Base-by-base conservation (phyloP, 139 green algal species). In the Chlorella sp. region DNA sequence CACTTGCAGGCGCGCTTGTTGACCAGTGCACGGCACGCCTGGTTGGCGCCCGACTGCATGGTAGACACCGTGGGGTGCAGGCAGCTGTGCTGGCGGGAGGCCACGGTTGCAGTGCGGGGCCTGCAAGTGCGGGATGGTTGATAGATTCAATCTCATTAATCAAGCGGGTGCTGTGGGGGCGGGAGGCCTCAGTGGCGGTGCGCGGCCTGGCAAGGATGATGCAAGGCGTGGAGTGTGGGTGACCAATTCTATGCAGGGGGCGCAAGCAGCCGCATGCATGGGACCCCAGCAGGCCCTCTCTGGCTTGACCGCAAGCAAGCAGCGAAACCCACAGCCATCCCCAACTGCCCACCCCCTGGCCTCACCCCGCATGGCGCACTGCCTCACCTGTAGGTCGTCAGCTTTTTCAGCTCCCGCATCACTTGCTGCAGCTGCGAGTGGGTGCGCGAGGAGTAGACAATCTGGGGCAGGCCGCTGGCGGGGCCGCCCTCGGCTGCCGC, bases 381-480 rank as follows among this genome's bases (percentile, higher is more conserved):
- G 28, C 22, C 86, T 32, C 85, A 94, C 92, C 81, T 94, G 92
- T 99, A 99, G 56, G 46, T 26, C 13, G 51, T 76, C 16, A 90
- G 96, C 80, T 89, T 92, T 22, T 89, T 87, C 77, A 99, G 91
- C 90, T 99, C 97, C 62, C 92, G 89, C 83, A 99, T 95, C 32
- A 99, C 97, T 84, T 99, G 97, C 56, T 92, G 89, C 82, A 99
- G 93, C 92, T 99, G 97, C 51, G 91, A 94, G 90, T 99, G 97
- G 5, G 97, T 99, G 51, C 97, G 93, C 17, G 93, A 97, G 32
- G 93, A 91, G 88, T 99, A 99, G 38, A 99, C 89, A 74, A 99
- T 96, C 0, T 83, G 87, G 0, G 96, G 94, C n/a, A 93, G 70
- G 16, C 72, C 72, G 34, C 69, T 83, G 60, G 28, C 77, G 6